Evolutionary conservation across 148 eudicot genomes (phyloP).

Genomic region (Vaccinium corymbosum): DNA sequence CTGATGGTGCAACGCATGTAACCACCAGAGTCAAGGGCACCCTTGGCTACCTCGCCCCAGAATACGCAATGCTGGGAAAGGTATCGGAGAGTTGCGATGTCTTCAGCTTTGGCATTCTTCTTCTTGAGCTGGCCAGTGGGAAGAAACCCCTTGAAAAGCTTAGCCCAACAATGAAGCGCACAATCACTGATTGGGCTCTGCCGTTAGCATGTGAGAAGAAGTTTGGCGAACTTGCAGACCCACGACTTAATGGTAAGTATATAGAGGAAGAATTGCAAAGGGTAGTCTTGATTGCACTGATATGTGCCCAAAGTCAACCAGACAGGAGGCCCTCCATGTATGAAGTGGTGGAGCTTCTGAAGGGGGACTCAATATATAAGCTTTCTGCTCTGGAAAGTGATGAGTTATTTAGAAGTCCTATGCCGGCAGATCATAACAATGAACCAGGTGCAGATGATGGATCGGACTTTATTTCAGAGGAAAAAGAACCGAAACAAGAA

Average conservation of each 20-base stretch:
- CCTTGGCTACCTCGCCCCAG: slow-evolving; percentile 74
- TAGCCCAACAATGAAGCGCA: slow-evolving; percentile 28
- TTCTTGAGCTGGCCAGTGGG: slow-evolving; percentile 81
- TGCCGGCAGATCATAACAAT: slow-evolving; percentile 15
- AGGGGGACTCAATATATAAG: slow-evolving; percentile 65
- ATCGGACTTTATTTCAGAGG: slow-evolving; percentile 36
- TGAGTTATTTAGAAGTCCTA: slow-evolving; percentile 36
- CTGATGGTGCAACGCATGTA: slow-evolving; percentile 55
- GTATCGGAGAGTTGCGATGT: slow-evolving; percentile 83
- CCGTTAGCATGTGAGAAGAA: slow-evolving; percentile 60
- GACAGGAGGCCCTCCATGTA: slow-evolving; percentile 86
- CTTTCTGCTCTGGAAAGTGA: slow-evolving; percentile 44
- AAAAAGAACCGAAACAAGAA: slow-evolving; percentile 21
- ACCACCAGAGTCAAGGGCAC: slow-evolving; percentile 53
- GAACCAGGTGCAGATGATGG: slow-evolving; percentile 24
- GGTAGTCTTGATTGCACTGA: slow-evolving; percentile 47
- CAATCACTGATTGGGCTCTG: slow-evolving; percentile 75
- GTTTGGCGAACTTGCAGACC: slow-evolving; percentile 66
- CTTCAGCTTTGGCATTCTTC: slow-evolving; percentile 84
- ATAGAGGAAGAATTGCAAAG: slow-evolving; percentile 67
- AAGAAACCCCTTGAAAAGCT: slow-evolving; percentile 69
- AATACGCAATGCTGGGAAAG: slow-evolving; percentile 60
- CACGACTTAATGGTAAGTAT: slow-evolving; percentile 56
- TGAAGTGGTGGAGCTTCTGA: slow-evolving; percentile 67
- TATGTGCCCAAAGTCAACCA: slow-evolving; percentile 57